Conservation (phyloP, 768 basidiomycete species). For the Agrocybe pediades region DNA sequence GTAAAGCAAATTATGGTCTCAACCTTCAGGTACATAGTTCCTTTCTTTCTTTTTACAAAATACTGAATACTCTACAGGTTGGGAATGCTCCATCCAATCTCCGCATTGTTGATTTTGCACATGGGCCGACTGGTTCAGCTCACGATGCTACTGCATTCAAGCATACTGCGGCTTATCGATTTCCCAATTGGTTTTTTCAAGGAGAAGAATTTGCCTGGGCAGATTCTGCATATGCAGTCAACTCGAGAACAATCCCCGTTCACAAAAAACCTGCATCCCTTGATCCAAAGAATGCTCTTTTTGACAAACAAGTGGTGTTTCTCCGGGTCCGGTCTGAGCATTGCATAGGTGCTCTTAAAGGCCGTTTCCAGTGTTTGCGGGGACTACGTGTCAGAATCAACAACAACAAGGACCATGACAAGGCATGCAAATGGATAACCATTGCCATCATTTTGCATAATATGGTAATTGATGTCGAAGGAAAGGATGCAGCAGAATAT, state of each 20-base stretch:
- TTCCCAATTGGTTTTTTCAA: background rate
- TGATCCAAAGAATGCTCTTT: slow-evolving; percentile 18
- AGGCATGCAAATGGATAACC: slow-evolving; percentile 20
- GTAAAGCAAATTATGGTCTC: slow-evolving; percentile 28
- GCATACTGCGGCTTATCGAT: background rate
- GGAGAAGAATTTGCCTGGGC: slow-evolving; percentile 22
- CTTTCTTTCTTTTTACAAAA: background rate
- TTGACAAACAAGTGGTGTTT: background rate
- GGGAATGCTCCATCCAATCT: slow-evolving; percentile 29
- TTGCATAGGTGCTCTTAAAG: slow-evolving; percentile 28
- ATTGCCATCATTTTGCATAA: slow-evolving; percentile 25
- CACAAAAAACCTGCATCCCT: slow-evolving; percentile 29
- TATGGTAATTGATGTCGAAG: slow-evolving; percentile 17
- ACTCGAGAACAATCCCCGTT: slow-evolving; percentile 23
- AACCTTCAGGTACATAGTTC: slow-evolving; percentile 27
- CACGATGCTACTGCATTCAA: slow-evolving; percentile 27
- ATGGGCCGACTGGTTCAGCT: slow-evolving; percentile 27
- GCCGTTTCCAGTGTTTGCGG: slow-evolving; percentile 24
- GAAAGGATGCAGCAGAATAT: slow-evolving; percentile 9
- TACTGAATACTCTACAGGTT: slow-evolving; percentile 2
- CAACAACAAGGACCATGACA: slow-evolving; percentile 16
- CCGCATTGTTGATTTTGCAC: slow-evolving; percentile 26
- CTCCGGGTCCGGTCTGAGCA: slow-evolving; percentile 29
- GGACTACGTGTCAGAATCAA: slow-evolving; percentile 26
- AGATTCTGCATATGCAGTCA: slow-evolving; percentile 30